Evolutionary conservation across 179 eudicot genomes (phyloP).

Genomic region (Nepenthes alata): DNA sequence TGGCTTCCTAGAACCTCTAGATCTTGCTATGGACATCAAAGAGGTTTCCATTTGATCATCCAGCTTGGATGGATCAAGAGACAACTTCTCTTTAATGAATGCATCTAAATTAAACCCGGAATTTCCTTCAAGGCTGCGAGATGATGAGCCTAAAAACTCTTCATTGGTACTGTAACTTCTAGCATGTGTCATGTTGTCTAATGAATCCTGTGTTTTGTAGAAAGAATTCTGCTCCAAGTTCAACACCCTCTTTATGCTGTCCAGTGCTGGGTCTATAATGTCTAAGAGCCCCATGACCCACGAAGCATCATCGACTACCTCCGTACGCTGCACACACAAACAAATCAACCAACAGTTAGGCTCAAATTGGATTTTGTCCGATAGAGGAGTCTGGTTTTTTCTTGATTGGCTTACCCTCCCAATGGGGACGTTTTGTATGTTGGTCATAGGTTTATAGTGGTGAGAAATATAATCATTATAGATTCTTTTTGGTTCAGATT

Average conservation of each 20-base stretch:
- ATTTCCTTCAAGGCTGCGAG: neutral
- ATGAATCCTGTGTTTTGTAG: conserved; percentile 17
- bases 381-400: too few relatives aligned
- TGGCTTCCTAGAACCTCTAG: conserved; percentile 18
- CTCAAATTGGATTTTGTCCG: neutral
- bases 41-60: conserved; percentile 48
- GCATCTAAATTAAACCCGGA: conserved; percentile 58
- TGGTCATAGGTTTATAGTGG: too few relatives aligned
- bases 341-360: neutral
- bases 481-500: too few relatives aligned
- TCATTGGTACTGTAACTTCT: conserved; percentile 10
- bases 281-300: conserved; percentile 87
- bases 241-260: conserved; percentile 61
- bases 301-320: conserved; percentile 80
- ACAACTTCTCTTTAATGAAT: conserved; percentile 47
- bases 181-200: conserved; percentile 11
- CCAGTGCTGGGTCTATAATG: conserved; percentile 87
- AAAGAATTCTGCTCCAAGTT: conserved; percentile 41
- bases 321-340: conserved; percentile 64
- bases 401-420: too few relatives aligned
- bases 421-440: too few relatives aligned
- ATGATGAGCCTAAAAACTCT: conserved; percentile 4
- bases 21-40: conserved; percentile 15
- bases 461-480: too few relatives aligned
- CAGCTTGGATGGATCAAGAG: conserved; percentile 52